phyloP scores from a whole-genome alignment of 108 stramenopile species.

The Mediolabrus comicus region DNA sequence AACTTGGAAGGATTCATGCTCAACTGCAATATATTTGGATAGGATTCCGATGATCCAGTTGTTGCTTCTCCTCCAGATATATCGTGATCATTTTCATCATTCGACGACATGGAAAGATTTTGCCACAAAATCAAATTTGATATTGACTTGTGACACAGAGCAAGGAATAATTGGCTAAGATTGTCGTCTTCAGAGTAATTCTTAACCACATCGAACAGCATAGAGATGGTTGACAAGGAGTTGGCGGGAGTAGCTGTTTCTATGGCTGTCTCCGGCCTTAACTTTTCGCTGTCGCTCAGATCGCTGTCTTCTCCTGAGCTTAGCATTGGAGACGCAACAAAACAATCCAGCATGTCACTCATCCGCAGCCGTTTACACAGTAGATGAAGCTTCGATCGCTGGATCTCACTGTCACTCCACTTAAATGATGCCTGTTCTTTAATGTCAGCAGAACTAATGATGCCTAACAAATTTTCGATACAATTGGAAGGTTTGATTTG shows the following conservation, averaged over 20 bases:
- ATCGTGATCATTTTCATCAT: conserved; percentile 49
- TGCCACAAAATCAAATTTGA: conserved; percentile 65
- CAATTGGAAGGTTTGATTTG: conserved; percentile 6
- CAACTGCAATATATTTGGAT: conserved; percentile 43
- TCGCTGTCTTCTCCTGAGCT: background rate
- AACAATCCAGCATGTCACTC: conserved; percentile 60
- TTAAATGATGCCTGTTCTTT: background rate
- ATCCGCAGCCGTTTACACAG: conserved; percentile 68
- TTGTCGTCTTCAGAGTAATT: conserved; percentile 4
- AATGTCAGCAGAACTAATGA: background rate
- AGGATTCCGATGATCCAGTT: conserved; percentile 7
- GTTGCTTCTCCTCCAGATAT: conserved; percentile 22
- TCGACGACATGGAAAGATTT: conserved; percentile 53
- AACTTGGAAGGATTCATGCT: conserved; percentile 45
- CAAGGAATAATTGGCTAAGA: conserved; percentile 48
- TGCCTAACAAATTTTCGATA: background rate
- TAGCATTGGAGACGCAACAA: conserved; percentile 44
- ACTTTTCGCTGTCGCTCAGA: background rate
- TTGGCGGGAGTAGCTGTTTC: background rate
- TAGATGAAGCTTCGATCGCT: conserved; percentile 48
- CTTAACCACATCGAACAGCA: conserved; percentile 21
- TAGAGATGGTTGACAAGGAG: conserved; percentile 14
- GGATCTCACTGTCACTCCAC: conserved; percentile 43
- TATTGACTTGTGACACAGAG: conserved; percentile 64
- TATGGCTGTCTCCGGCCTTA: background rate